Base-by-base conservation (phyloP, 1,139 yeast species). In the Blastobotrys apis region DNA sequence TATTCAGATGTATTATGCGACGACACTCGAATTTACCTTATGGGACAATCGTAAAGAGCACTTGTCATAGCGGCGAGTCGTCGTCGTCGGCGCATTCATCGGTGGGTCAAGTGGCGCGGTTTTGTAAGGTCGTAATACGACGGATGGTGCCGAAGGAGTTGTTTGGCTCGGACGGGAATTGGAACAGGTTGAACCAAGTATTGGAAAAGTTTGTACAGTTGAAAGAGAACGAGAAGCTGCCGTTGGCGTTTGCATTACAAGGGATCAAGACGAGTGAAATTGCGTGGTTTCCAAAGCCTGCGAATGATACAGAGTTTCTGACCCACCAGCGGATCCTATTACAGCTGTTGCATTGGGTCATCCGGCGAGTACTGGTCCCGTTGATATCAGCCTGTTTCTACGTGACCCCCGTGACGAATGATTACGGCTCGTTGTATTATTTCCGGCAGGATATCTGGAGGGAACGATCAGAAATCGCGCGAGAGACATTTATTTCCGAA, bases 361-460 rank as follows among this genome's bases (percentile, higher is more conserved):
- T 83, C 39, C 54, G 66, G 0, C 42, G 43, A 0, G 70, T 80
- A 42, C 51, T 86, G 1, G 68, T 74, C 5, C 70, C 69, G 12
- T 52, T 86, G 1, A 52, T 85, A 0, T 62, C 68, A 0, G 62
- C 73, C 0, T 78, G 77, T 55, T 90, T 90, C 71, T 82, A 84
- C 57, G 79, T 83, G 2, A 79, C 92, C 0, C 82, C 80, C 9
- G 43, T 61, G 44, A 25, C 52, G 50, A 36, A 80, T 1, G 71
- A 74, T 3, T 58, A 66, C 5, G 56, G 52, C 37, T 58, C 65
- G 4, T 50, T 74, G 0, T 51, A 71, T 1, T 86, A 71, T 58
- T 86, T 75, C 56, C 73, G 82, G 12, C 88, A 80, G 42, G 68
- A 65, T 22, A 62, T 67, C 0, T 90, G 97, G 96, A 56, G 55